Conservation (phyloP, 495 filamentous ascomycete species). For the Aspergillus hancockii region DNA sequence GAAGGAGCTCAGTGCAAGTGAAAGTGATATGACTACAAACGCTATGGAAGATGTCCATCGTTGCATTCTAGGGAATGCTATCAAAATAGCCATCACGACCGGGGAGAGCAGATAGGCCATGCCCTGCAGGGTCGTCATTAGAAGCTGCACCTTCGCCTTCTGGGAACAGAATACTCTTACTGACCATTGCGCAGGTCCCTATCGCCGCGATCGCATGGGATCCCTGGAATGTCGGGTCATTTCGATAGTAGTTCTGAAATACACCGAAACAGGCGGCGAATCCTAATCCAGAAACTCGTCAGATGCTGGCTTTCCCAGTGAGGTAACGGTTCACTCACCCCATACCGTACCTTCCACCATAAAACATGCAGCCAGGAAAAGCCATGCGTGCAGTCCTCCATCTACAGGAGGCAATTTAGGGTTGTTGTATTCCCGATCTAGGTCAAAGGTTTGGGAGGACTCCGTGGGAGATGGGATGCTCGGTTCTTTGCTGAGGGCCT, state of each 20-base stretch:
- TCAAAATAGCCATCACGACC: constrained; percentile 41
- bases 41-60: constrained; percentile 40
- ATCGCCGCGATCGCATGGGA: constrained; percentile 38
- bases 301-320: not conserved
- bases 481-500: not conserved
- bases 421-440: not conserved
- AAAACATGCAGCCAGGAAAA: constrained; percentile 63
- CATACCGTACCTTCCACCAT: constrained; percentile 65
- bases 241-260: not conserved
- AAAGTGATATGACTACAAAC: constrained; percentile 40
- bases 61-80: constrained; percentile 39
- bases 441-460: not conserved
- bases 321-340: constrained; percentile 44
- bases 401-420: constrained; percentile 49
- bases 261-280: constrained; percentile 57
- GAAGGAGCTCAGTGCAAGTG: constrained; percentile 48
- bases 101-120: constrained; percentile 54
- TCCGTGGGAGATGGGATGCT: not conserved
- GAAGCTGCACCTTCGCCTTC: not conserved
- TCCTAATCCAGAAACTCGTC: constrained; percentile 36
- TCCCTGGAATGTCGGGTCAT: not conserved
- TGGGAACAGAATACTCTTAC: not conserved
- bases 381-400: constrained; percentile 62
- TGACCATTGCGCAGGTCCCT: constrained; percentile 47
- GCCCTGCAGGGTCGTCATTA: constrained; percentile 28